These are phyloP conservation scores for Rosa persica DNA, from an alignment of 306 rosid species.

Conservation along the genomic window DNA sequence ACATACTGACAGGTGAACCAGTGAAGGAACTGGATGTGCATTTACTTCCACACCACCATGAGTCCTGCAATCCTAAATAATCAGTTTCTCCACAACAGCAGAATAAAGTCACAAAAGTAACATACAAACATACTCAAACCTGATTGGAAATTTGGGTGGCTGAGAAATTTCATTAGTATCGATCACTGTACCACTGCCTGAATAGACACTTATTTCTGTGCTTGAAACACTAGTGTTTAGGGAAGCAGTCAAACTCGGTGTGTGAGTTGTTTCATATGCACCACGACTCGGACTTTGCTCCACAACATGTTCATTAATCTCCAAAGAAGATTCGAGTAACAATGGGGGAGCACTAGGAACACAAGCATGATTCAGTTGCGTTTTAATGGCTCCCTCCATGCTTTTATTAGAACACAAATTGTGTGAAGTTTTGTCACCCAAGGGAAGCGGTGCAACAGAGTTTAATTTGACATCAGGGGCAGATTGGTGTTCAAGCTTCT, in stretches of 20 bases:
- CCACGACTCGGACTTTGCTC: conserved; percentile 2
- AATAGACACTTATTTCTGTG: conserved; percentile 4
- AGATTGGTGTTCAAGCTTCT: background rate
- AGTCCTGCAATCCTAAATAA: conserved; percentile 21
- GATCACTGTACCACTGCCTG: background rate
- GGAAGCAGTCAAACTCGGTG: background rate
- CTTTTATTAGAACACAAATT: background rate
- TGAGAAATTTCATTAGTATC: conserved; percentile 5
- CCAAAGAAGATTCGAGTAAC: background rate
- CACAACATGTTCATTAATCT: background rate
- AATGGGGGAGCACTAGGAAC: conserved; percentile 33
- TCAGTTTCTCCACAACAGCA: background rate
- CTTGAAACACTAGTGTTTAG: background rate
- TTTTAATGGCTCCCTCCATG: background rate
- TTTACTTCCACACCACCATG: conserved; percentile 12
- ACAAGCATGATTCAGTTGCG: background rate
- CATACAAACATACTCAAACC: conserved; percentile 21
- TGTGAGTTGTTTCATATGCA: conserved; percentile 3
- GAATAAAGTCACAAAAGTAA: background rate
- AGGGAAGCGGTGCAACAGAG: conserved; percentile 15
- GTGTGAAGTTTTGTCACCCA: conserved; percentile 3
- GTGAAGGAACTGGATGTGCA: conserved; percentile 6
- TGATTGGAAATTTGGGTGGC: conserved; percentile 3
- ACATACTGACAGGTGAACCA: conserved; percentile 23
- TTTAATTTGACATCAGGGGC: background rate